A percentile compares a stretch with the other conserved stretches of the same genome.
Conservation (phyloP, 139 green algal genomes). For the Chlamydomonas schloesseri region DNA sequence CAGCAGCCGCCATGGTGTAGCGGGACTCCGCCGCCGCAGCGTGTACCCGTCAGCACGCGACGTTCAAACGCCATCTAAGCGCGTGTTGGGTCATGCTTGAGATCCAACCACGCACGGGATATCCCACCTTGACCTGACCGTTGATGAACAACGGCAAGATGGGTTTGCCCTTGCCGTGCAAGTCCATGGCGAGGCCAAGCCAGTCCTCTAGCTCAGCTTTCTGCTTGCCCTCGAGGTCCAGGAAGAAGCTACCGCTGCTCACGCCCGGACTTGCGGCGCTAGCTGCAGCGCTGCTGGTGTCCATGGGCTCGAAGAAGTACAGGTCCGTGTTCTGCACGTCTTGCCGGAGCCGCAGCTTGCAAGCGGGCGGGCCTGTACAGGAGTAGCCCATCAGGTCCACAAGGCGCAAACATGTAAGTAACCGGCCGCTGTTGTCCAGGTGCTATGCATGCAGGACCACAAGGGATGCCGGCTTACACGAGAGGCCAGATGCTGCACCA, state of each 20-base stretch:
- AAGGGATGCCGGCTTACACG: not conserved
- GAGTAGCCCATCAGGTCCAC: not conserved
- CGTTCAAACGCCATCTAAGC: not conserved
- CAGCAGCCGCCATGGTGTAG: not conserved
- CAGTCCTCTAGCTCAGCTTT: not conserved
- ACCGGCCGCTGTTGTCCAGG: not conserved
- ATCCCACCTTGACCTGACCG: conserved; percentile 23
- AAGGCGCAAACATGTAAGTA: not conserved
- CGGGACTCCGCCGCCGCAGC: not conserved
- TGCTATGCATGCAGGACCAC: not conserved
- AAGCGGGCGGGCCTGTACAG: conserved; percentile 11
- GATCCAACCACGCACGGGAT: not conserved
- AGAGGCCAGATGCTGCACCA: no score
- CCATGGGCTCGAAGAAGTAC: conserved; percentile 14
- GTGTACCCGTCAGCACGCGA: not conserved
- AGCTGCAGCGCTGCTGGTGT: not conserved
- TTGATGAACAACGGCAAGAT: conserved; percentile 23
- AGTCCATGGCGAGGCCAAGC: not conserved
- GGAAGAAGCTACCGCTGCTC: conserved; percentile 3
- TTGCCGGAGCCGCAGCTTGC: conserved; percentile 18
- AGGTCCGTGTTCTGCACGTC: conserved; percentile 1
- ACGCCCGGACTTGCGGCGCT: not conserved
- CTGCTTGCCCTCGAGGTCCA: conserved; percentile 18
- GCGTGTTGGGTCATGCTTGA: not conserved
- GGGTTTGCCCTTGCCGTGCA: not conserved